Evolutionary conservation across 2,329 filamentous ascomycete genomes (phyloP), one percentile per base, ranked within the genome.

Genomic region (Alternaria viburni): DNA sequence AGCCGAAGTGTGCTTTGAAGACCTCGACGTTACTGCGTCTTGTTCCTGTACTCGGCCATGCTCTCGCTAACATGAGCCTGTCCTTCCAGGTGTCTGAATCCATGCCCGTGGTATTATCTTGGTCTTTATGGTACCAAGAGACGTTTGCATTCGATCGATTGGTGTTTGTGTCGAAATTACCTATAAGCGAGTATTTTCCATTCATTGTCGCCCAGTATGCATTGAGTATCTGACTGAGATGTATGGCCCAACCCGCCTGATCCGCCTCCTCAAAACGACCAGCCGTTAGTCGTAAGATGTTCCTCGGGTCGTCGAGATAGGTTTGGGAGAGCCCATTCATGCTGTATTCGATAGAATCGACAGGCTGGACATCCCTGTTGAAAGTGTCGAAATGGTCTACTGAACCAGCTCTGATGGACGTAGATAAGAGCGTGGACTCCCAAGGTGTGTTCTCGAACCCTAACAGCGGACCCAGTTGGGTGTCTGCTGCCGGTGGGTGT

Each of bases 91-190:
- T n/a, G n/a, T n/a, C n/a, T n/a, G n/a, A n/a, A n/a, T n/a, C n/a
- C n/a, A n/a, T n/a, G 28, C 11, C 3, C 5, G 0, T 0, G 28
- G 3, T 6, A 30, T 30, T 1, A 13, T 13, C 28, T 32, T 32
- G 30, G 1, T 28, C 46, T 7, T 28, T 5, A 11, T 49, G 12
- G 6, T 12, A 6, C 46, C 46, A 49, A 9, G 25, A 28, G 5
- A 12, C 6, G 0, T 4, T 49, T 2, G 7, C 9, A 3, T 49
- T 10, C 4, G 15, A 6, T 6, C 5, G 6, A 3, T 3, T 2
- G 6, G 46, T 49, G 2, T 1, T 0, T 11, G 11, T 5, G 23
- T 49, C n/a, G 5, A 49, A 6, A 17, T 23, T 10, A 6, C n/a
- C 6, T 1, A 4, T 17, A 2, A 49, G 5, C 15, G 9, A 15